phyloP scores from a whole-genome alignment of 768 basidiomycete genomes.

The Phanerochaete sordida region DNA sequence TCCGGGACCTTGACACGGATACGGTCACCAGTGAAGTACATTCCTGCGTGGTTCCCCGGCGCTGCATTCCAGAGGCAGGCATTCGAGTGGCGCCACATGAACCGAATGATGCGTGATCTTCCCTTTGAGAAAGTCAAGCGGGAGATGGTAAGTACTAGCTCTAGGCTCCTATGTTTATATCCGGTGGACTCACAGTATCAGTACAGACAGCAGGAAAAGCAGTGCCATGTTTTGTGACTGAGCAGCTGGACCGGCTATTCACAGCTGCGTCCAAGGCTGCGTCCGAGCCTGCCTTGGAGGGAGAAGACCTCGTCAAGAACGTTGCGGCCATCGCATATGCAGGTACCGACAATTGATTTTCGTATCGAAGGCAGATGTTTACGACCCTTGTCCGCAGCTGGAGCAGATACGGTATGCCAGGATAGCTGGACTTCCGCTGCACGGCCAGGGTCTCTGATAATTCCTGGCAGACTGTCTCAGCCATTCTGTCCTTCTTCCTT shows the following conservation, averaged over 20 bases:
- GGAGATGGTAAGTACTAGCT: constrained; percentile 49
- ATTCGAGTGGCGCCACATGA: constrained; percentile 53
- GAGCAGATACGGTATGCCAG: constrained; percentile 9
- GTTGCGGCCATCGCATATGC: constrained; percentile 22
- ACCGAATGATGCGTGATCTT: constrained; percentile 60
- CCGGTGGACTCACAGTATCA: no score
- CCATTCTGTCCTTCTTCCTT: constrained; percentile 58
- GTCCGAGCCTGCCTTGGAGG: constrained; percentile 39
- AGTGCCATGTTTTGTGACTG: constrained; percentile 40
- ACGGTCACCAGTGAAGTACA: constrained; percentile 48
- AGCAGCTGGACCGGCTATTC: no score
- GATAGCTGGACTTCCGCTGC: no score
- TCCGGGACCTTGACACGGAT: no score
- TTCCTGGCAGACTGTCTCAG: constrained; percentile 44
- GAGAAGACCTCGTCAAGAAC: constrained; percentile 9
- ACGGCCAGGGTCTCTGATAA: no score
- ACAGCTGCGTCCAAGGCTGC: no score
- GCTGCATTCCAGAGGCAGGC: constrained; percentile 63
- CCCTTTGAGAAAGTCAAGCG: constrained; percentile 59
- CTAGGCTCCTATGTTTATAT: no score
- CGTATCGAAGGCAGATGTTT: not conserved
- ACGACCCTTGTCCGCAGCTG: not conserved
- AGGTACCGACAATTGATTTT: constrained; percentile 5
- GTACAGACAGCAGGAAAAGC: constrained; percentile 36
- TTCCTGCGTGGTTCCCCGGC: constrained; percentile 69